Base-by-base conservation (phyloP, 2,329 filamentous ascomycete genomes). In the Chrysosporium queenslandicum region DNA sequence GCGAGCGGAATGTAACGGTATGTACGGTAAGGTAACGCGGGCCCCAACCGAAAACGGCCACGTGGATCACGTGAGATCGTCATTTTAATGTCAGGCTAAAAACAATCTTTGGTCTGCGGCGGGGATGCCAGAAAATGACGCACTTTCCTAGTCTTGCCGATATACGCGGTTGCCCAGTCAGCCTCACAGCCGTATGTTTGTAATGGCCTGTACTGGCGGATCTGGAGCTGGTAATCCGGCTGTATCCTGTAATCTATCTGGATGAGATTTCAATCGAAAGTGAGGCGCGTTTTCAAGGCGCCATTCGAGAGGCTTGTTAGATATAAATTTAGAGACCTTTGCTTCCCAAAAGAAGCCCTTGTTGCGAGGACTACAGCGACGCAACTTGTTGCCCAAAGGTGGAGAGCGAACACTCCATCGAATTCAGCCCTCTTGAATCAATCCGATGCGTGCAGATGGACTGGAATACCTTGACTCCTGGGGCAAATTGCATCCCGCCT, bases 41-140 rank as follows among this genome's bases (percentile, higher is more conserved):
- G 4, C n/a, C 23, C 34, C 14, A 27, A 29, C n/a, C 29, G 36
- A 41, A 41, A 32, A 21, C 23, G 18, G n/a, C 16, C 47, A 36
- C 27, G 48, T 50, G 37, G 39, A 30, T 50, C 37, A 43, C 29
- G 48, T 42, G 48, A 32, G 20, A 12, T 11, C n/a, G 18, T 9
- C 37, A 39, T 11, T 50, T 6, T 20, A 29, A 50, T 4, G 7
- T 7, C 23, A 34, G 25, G n/a, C 27, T 16, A 30, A 27, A 21
- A 29, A 21, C 3, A 20, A 3, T 21, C 14, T 47, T 8, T n/a
- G 12, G 3, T 48, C 29, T 8, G 46, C 40, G 46, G 46, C 32
- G 32, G 34, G 46, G 25, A 23, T 11, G n/a, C n/a, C n/a, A 40
- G 25, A 40, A 49, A 49, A 49, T 49, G 46, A 49, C 46, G 46